Evolutionary conservation across 2,329 filamentous ascomycete genomes (phyloP), one percentile per base, ranked within the genome.

Genomic region (Fusarium protoensiforme): DNA sequence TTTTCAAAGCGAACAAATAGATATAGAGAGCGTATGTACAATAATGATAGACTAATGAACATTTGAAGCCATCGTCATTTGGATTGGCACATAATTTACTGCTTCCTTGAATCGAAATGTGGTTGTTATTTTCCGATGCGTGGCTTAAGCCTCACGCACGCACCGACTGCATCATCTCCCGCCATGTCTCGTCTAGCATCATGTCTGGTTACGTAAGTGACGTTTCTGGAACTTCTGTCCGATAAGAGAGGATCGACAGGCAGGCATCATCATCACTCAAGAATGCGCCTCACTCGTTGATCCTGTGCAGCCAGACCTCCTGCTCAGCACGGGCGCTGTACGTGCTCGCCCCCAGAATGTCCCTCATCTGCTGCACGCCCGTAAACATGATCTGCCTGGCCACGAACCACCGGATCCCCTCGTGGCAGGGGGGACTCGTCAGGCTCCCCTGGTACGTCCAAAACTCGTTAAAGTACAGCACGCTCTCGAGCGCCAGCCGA

Each of bases 381-480:
- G 73, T 75, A 18, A 75, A 75, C 38, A 75, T 11, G 1, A 75
- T 61, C n/a, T 69, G 73, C 0, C 73, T 61, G 0, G 73, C 67
- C 1, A 75, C 60, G 11, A 75, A 75, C 13, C 70, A 75, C 0
- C 73, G 64, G 5, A 75, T 75, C 0, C 73, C 73, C 24, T 75
- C 73, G 0, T 56, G 58, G 7, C 73, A 75, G 3, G 73, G 73
- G 0, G 73, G 73, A 18, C 73, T 75, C 5, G 73, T 75, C 70
- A 75, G 56, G 13, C 73, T 75, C 0, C 73, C 73, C 43, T 75
- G 57, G 24, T 75, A 75, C 3, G 73, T 74, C 73, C 73, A 75
- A 2, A 75, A 75, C 39, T 75, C 73, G 6, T 75, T 72, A 58
- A 75, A 75, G 3, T 57, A 59, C 13, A 67, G 24, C 0, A 72